phyloP scores from a whole-genome alignment of 352 stramenopile species.

The Phytophthora parvispora region DNA sequence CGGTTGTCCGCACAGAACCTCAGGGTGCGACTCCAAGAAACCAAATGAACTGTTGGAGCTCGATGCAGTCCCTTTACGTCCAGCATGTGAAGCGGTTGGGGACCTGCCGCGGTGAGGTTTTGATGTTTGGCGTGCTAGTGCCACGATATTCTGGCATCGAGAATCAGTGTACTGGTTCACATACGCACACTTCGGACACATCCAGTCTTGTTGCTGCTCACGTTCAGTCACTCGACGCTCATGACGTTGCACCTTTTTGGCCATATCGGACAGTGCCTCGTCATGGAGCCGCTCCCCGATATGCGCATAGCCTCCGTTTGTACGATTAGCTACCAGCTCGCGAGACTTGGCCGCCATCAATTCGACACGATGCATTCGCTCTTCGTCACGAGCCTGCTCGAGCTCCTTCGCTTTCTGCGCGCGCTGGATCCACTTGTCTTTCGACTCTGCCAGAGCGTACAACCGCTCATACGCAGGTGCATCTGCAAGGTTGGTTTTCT shows the following conservation, averaged over 20 bases:
- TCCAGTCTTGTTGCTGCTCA: constrained; percentile 75
- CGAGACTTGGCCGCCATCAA: constrained; percentile 75
- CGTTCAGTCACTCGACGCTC: constrained; percentile 53
- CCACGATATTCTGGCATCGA: constrained; percentile 70
- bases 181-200: constrained; percentile 81
- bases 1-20: constrained; percentile 60
- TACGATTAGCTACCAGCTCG: constrained; percentile 63
- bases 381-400: constrained; percentile 60
- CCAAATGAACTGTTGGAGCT: constrained; percentile 33
- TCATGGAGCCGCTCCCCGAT: constrained; percentile 81
- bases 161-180: constrained; percentile 68
- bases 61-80: constrained; percentile 26
- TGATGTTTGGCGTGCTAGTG: constrained; percentile 14
- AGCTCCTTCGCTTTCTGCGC: constrained; percentile 74
- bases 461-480: constrained; percentile 68
- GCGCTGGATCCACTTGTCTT: constrained; percentile 80
- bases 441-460: constrained; percentile 74
- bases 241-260: constrained; percentile 65
- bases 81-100: constrained; percentile 6
- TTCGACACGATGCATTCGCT: constrained; percentile 44
- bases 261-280: constrained; percentile 73
- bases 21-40: constrained; percentile 22
- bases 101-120: constrained; percentile 11
- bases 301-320: constrained; percentile 61
- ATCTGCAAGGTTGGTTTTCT: constrained; percentile 38